Conservation (phyloP, 805 yeast species). For the Lipomyces kockii region DNA sequence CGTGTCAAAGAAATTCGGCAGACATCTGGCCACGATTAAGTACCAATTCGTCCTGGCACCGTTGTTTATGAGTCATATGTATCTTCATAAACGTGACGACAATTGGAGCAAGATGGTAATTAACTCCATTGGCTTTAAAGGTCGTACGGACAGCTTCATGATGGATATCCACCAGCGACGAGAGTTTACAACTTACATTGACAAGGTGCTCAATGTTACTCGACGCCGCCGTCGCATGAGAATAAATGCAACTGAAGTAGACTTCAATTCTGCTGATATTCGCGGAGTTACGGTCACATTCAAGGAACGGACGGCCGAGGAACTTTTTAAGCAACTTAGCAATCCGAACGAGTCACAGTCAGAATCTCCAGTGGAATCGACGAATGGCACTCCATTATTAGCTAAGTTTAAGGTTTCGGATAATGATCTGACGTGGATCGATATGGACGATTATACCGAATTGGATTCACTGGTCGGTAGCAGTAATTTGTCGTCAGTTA, state of each 20-base stretch:
- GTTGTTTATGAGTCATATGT: constrained; percentile 73
- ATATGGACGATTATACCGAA: constrained; percentile 75
- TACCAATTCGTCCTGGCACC: constrained; percentile 76
- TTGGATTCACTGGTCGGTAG: constrained; percentile 48
- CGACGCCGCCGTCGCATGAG: constrained; percentile 54
- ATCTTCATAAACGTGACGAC: constrained; percentile 55
- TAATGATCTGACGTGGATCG: constrained; percentile 63
- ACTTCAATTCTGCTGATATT: constrained; percentile 68
- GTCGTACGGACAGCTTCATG: constrained; percentile 57
- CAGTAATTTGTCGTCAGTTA: constrained; percentile 47
- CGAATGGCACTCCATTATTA: constrained; percentile 38
- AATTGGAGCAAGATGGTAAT: constrained; percentile 50
- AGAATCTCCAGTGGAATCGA: constrained; percentile 29
- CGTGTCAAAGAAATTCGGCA: constrained; percentile 68
- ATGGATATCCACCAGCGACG: constrained; percentile 70
- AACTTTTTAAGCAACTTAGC: constrained; percentile 40
- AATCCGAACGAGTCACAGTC: constrained; percentile 36
- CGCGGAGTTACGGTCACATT: constrained; percentile 68
- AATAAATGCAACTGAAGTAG: constrained; percentile 71
- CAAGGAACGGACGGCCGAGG: constrained; percentile 57
- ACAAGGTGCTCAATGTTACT: constrained; percentile 23
- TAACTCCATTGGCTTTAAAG: constrained; percentile 70
- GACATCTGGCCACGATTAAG: constrained; percentile 75
- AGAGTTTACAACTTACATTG: constrained; percentile 39
- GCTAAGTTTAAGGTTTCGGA: constrained; percentile 44